A percentile compares a stretch with the other conserved stretches of the same genome.
These are phyloP conservation scores for Sporothrix pseudoabietina DNA, from an alignment of 2,329 filamentous ascomycete species.

Conservation along the genomic window DNA sequence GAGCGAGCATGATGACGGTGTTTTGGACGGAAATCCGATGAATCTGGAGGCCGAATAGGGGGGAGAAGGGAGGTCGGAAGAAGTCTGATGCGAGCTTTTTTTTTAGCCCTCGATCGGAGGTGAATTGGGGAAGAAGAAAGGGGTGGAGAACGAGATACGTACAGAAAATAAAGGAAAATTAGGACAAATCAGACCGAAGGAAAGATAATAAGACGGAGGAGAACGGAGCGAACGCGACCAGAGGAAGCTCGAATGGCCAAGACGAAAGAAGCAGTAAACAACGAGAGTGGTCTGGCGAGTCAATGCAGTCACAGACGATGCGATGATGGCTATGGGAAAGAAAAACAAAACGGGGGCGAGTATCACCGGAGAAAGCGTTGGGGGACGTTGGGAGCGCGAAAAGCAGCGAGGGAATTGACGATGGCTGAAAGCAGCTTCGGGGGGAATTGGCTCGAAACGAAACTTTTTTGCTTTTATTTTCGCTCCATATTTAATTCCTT, in stretches of 20 bases:
- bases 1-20: slow-evolving; percentile 59
- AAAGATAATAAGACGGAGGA: slow-evolving; percentile 25
- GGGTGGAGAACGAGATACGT: slow-evolving; percentile 24
- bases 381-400: slow-evolving; percentile 20
- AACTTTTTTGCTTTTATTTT: slow-evolving; percentile 22
- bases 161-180: slow-evolving; percentile 1
- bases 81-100: slow-evolving; percentile 30
- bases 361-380: slow-evolving; percentile 29
- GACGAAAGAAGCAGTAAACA: slow-evolving; percentile 1
- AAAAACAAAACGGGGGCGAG: slow-evolving; percentile 10
- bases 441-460: slow-evolving; percentile 33
- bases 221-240: slow-evolving; percentile 17
- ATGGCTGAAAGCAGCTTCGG: slow-evolving; percentile 30
- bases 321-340: slow-evolving; percentile 18
- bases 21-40: slow-evolving; percentile 29
- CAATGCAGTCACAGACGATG: slow-evolving; percentile 14
- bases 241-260: slow-evolving; percentile 9
- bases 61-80: slow-evolving; percentile 14
- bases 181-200: slow-evolving; percentile 9
- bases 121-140: slow-evolving; percentile 29
- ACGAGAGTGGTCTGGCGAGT: slow-evolving; percentile 10
- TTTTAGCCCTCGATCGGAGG: slow-evolving; percentile 29
- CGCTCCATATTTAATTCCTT: slow-evolving; percentile 20
- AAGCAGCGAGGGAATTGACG: slow-evolving; percentile 31
- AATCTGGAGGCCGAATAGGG: slow-evolving; percentile 10